Evolutionary conservation across 1,139 yeast genomes (phyloP), one percentile per base, ranked within the genome.

Genomic region (Yamadazyma aaseri): DNA sequence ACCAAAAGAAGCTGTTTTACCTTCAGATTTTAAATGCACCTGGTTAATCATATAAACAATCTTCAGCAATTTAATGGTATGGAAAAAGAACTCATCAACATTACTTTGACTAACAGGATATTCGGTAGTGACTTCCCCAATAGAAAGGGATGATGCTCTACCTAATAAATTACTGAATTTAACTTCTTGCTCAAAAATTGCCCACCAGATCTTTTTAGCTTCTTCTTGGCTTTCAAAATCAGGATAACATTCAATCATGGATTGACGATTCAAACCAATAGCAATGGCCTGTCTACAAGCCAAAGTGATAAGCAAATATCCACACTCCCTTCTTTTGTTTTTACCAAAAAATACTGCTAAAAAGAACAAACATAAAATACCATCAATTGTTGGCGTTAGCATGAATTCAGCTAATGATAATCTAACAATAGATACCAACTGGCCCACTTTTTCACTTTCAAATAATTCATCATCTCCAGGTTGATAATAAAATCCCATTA

Each of bases 271-370:
- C 3, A 69, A 45, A 1, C 76, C 76, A n/a, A 71, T 46, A 13
- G 73, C 58, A 18, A 62, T 56, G 0, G 71, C 63, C 44, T 69
- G 75, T 34, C 71, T 51, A 3, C 63, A 57, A 7, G 73, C 73
- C 29, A 65, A 40, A 20, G 70, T 68, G 8, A 47, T 21, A 29
- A 71, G 42, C 35, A 69, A 59, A 57, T 69, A 71, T 0, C 71
- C 68, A 28, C 70, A 60, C 36, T 71, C 75, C 37, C 73, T 55
- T 26, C 65, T 63, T 40, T 60, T 65, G 17, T 57, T 58, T 33
- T 69, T 56, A 25, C 66, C 65, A 22, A 67, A 42, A 45, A 67
- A 64, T 10, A 65, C 55, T 0, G 73, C 58, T 18, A 68, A 52
- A 20, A 68, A 43, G 32, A 60, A 56, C 9, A 69, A 40, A 12